Conservation (phyloP, 1,139 yeast species). For the Zygotorulaspora mrakii region DNA sequence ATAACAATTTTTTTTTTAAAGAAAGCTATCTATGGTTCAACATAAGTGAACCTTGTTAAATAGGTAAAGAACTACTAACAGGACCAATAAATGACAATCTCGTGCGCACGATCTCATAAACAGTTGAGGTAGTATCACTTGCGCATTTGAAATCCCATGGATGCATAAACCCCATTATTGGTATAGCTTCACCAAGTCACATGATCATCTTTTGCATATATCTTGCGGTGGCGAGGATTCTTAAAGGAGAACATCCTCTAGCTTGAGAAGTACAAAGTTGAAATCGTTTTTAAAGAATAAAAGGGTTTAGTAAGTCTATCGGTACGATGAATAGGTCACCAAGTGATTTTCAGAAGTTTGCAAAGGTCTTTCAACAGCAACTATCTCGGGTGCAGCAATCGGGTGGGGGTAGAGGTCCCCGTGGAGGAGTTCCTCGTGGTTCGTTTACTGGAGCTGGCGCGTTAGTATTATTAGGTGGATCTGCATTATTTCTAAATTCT, state of each 20-base stretch:
- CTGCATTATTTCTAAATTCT: constrained; percentile 60
- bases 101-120: too few relatives aligned
- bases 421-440: constrained; percentile 51
- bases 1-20: too few relatives aligned
- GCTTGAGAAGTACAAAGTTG: neutral
- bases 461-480: constrained; percentile 66
- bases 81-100: too few relatives aligned
- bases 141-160: too few relatives aligned
- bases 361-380: constrained; percentile 34
- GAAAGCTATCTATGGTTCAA: too few relatives aligned
- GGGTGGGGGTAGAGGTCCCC: constrained; percentile 38
- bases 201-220: neutral
- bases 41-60: too few relatives aligned
- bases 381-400: constrained; percentile 29
- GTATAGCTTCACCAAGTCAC: neutral
- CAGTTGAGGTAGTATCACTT: too few relatives aligned
- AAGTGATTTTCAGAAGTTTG: constrained; percentile 35
- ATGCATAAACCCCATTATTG: too few relatives aligned
- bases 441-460: constrained; percentile 80
- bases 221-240: constrained; percentile 2
- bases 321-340: constrained; percentile 19
- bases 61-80: too few relatives aligned
- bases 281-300: neutral
- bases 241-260: neutral
- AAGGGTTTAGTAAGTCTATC: neutral